Evolutionary conservation across 495 filamentous ascomycete genomes (phyloP).

Genomic region (Aspergillus avenaceus): DNA sequence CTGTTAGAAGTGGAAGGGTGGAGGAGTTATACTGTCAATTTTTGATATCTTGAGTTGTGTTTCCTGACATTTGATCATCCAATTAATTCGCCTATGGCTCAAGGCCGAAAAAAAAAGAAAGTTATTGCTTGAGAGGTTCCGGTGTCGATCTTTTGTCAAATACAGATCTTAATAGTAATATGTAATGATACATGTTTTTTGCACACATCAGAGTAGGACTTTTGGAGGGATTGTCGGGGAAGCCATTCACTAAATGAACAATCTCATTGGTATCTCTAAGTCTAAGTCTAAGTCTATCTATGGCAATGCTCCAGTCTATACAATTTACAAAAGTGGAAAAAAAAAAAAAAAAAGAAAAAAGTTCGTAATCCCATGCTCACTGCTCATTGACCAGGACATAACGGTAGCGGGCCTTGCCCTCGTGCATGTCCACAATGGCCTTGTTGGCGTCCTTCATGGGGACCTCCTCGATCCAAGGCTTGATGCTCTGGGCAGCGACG

Average conservation of each 20-base stretch:
- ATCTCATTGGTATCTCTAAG: background rate
- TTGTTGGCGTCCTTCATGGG: slow-evolving; percentile 74
- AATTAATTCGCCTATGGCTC: too few species aligned
- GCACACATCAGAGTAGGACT: too few species aligned
- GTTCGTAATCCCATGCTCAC: background rate
- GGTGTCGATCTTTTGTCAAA: slow-evolving; percentile 6
- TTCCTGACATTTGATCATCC: slow-evolving; percentile 1
- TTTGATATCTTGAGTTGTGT: background rate
- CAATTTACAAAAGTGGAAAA: too few species aligned
- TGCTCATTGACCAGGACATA: slow-evolving; percentile 67
- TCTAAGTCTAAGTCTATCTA: too few species aligned
- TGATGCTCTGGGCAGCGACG: slow-evolving; percentile 65
- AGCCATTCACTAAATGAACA: background rate
- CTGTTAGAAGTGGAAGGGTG: background rate
- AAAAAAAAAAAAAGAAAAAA: too few species aligned
- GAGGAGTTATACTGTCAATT: background rate
- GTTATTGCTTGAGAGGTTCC: background rate
- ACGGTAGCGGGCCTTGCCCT: slow-evolving; percentile 68
- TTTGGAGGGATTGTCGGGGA: too few species aligned
- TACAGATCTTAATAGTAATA: slow-evolving; percentile 6
- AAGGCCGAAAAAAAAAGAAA: background rate
- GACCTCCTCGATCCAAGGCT: slow-evolving; percentile 67
- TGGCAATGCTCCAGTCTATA: slow-evolving; percentile 4
- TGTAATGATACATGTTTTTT: slow-evolving; percentile 3
- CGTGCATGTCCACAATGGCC: slow-evolving; percentile 65